Percentiles rank a stretch among this genome's conserved stretches.
phyloP scores from a whole-genome alignment of 2,329 filamentous ascomycete species.

The Neocatenulostroma microsporum region DNA sequence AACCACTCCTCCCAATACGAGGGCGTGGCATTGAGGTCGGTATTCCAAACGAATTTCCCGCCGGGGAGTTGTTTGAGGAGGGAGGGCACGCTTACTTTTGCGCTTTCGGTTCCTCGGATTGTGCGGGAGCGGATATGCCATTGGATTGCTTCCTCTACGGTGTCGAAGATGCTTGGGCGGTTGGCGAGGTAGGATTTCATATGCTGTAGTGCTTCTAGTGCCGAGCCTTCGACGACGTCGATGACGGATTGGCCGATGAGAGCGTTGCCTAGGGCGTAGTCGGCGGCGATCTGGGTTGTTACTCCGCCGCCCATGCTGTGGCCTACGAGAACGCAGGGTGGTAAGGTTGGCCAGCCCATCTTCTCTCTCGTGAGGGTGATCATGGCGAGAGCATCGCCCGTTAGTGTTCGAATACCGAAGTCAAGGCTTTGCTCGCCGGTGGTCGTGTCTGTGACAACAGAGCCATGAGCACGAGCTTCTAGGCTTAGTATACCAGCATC shows the following conservation, averaged over 20 bases:
- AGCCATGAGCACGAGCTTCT: slow-evolving; percentile 82
- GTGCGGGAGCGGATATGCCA: slow-evolving; percentile 91
- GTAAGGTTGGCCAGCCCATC: slow-evolving; percentile 67
- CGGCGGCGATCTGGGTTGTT: slow-evolving; percentile 71
- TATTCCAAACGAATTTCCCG: slow-evolving; percentile 68
- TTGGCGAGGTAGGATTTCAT: slow-evolving; percentile 90
- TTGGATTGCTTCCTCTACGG: slow-evolving; percentile 70
- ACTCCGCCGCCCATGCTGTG: slow-evolving; percentile 92
- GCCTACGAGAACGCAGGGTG: slow-evolving; percentile 73
- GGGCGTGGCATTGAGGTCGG: slow-evolving; percentile 73
- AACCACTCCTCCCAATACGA: slow-evolving; percentile 96
- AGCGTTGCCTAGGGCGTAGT: slow-evolving; percentile 50
- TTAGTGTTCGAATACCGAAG: slow-evolving; percentile 64
- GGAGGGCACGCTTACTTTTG: slow-evolving; percentile 77
- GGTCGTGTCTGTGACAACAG: slow-evolving; percentile 45
- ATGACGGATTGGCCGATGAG: slow-evolving; percentile 82
- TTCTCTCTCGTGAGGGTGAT: slow-evolving; percentile 56
- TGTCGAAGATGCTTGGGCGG: slow-evolving; percentile 70
- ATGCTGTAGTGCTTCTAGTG: slow-evolving; percentile 85
- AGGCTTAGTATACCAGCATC: slow-evolving; percentile 74
- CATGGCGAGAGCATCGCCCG: slow-evolving; percentile 62
- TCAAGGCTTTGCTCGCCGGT: slow-evolving; percentile 46
- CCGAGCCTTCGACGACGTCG: slow-evolving; percentile 90
- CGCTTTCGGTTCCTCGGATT: slow-evolving; percentile 74
- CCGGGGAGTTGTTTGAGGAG: slow-evolving; percentile 47